These are phyloP conservation scores for Euphorbia lathyris DNA, from an alignment of 345 rosid genomes.

Conservation along the genomic window DNA sequence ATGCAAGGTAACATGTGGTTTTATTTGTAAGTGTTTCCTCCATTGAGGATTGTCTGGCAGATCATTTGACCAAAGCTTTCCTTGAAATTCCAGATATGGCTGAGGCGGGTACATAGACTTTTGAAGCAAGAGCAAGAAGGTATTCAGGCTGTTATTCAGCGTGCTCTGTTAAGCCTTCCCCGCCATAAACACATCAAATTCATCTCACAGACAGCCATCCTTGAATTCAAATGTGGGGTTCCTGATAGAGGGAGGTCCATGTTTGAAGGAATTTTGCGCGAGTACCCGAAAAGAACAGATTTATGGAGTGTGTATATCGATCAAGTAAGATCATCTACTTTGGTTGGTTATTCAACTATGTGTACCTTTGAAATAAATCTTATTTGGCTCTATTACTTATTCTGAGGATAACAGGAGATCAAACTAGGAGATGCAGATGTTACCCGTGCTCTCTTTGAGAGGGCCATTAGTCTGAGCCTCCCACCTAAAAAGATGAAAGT, in stretches of 20 bases:
- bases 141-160: constrained; percentile 60
- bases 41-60: background rate
- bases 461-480: constrained; percentile 82
- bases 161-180: constrained; percentile 79
- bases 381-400: background rate
- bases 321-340: constrained; percentile 48
- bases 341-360: background rate
- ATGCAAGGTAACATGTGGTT: constrained; percentile 59
- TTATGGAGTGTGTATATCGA: constrained; percentile 95
- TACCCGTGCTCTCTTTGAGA: constrained; percentile 71
- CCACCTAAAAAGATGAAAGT: constrained; percentile 88
- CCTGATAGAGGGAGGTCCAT: constrained; percentile 86
- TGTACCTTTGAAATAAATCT: background rate
- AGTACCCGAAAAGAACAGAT: constrained; percentile 94
- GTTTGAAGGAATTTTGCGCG: constrained; percentile 81
- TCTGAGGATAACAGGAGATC: constrained; percentile 60
- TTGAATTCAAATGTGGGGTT: constrained; percentile 80
- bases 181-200: constrained; percentile 81
- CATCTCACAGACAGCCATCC: constrained; percentile 78
- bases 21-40: background rate
- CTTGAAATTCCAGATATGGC: constrained; percentile 60
- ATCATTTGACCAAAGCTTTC: background rate
- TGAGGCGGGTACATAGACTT: constrained; percentile 54
- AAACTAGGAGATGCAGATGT: constrained; percentile 68
- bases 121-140: constrained; percentile 57